Percentiles rank a stretch among this genome's conserved stretches.
These are phyloP conservation scores for Larix sibirica DNA, from an alignment of 83 land plant species.

Conservation along the genomic window DNA sequence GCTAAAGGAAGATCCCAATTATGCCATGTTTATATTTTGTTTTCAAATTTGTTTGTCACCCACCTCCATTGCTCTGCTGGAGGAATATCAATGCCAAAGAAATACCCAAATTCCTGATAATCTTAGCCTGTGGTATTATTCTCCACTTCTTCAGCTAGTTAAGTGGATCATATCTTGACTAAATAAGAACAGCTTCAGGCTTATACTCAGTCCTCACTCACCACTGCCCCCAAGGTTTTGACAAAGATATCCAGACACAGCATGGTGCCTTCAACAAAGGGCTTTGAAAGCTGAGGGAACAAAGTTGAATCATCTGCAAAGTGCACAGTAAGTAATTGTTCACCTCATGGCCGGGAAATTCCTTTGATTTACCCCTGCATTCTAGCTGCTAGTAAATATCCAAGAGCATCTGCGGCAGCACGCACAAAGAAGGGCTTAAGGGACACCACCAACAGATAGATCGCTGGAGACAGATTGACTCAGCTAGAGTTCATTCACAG, in stretches of 20 bases:
- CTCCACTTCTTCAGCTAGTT: background rate
- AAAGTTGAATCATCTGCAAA: background rate
- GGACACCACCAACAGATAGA: no score
- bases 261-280: background rate
- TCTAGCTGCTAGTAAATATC: background rate
- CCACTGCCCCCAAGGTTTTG: background rate
- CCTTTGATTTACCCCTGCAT: background rate
- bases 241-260: background rate
- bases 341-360: no score
- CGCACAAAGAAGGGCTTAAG: no score
- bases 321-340: background rate
- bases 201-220: background rate
- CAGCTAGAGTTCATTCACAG: no score
- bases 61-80: background rate
- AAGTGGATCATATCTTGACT: background rate
- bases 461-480: no score
- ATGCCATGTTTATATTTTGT: background rate
- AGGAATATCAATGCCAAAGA: background rate
- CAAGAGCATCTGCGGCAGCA: background rate
- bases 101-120: background rate
- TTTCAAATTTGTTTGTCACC: background rate
- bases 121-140: background rate
- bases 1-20: background rate
- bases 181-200: background rate
- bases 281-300: background rate